Base-by-base conservation (phyloP, 768 basidiomycete species). In the Lentinula raphanica region DNA sequence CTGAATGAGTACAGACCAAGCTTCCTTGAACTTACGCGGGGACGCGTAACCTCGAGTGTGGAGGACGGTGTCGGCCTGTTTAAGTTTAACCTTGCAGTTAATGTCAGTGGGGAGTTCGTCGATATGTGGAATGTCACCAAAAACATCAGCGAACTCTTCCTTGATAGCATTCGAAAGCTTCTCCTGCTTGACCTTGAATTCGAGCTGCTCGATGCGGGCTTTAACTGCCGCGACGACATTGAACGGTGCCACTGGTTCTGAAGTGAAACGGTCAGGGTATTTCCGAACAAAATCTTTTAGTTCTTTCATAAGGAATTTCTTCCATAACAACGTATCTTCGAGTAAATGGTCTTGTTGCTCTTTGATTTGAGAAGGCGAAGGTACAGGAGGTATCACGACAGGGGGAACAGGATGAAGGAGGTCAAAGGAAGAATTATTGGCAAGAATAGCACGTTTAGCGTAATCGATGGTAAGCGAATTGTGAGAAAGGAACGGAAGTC, bases 381-480 rank as follows among this genome's bases (percentile, higher is more conserved):
- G 31, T 11, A 17, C 8, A 39, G 49, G 35, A 35, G 21, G 31
- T 3, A 23, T 4, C 2, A n/a, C 36, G 28, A 25, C n/a, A 3
- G 49, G 56, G 15, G n/a, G n/a, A n/a, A n/a, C n/a, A n/a, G n/a
- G n/a, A n/a, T 58, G 32, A 12, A 60, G 9, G 5, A 63, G 21
- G 36, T 61, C 53, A 48, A 27, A 59, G 44, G 19, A 36, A 27
- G 25, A 58, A 40, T 15, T 21, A 19, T 61, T 63, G 54, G 64
- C 60, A 23, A 66, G 60, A 12, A 59, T 55, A 58, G 60, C 35
- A n/a, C 39, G 21, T 1, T 21, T 3, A 12, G 48, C 49, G 23
- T 71, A 66, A 48, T 78, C 71, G 27, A 69, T 59, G 0, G 72
- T 59, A 61, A 79, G 71, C 0, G 66, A 35, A 58, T 79, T 79